Evolutionary conservation across 202 grass and related monocot genomes (phyloP).

Genomic region (Cymbopogon flexuosus): DNA sequence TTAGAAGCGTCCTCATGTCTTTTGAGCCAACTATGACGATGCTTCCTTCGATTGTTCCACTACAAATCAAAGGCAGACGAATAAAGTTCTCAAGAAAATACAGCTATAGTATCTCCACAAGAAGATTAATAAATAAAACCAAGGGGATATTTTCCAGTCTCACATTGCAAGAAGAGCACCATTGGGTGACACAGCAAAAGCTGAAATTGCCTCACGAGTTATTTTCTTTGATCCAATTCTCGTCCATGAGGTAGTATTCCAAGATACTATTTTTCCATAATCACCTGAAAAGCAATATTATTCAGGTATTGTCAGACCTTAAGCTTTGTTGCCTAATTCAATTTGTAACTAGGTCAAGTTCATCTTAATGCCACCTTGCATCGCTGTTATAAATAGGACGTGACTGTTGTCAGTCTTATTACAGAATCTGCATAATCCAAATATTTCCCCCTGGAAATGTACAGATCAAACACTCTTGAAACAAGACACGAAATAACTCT

Average conservation of each 20-base stretch:
- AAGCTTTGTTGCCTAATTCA: not conserved
- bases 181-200: slow-evolving; percentile 67
- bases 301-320: slow-evolving; percentile 6
- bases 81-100: too few species aligned
- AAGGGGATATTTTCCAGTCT: slow-evolving; percentile 29
- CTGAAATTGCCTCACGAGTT: slow-evolving; percentile 72
- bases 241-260: slow-evolving; percentile 74
- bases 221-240: slow-evolving; percentile 68
- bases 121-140: not conserved
- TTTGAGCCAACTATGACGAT: too few species aligned
- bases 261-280: slow-evolving; percentile 83
- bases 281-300: slow-evolving; percentile 52
- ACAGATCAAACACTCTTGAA: slow-evolving; percentile 17
- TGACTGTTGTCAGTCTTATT: slow-evolving; percentile 37
- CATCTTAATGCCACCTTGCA: slow-evolving; percentile 65
- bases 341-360: slow-evolving; percentile 6
- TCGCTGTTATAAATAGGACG: slow-evolving; percentile 62
- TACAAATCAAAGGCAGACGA: too few species aligned
- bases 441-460: slow-evolving; percentile 85
- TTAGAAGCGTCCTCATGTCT: too few species aligned
- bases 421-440: slow-evolving; percentile 84
- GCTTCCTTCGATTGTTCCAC: too few species aligned
- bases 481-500: not conserved
- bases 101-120: not conserved
- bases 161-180: slow-evolving; percentile 70